Conservation (phyloP, 1,139 yeast genomes). For the Sugiyamaella sp. region DNA sequence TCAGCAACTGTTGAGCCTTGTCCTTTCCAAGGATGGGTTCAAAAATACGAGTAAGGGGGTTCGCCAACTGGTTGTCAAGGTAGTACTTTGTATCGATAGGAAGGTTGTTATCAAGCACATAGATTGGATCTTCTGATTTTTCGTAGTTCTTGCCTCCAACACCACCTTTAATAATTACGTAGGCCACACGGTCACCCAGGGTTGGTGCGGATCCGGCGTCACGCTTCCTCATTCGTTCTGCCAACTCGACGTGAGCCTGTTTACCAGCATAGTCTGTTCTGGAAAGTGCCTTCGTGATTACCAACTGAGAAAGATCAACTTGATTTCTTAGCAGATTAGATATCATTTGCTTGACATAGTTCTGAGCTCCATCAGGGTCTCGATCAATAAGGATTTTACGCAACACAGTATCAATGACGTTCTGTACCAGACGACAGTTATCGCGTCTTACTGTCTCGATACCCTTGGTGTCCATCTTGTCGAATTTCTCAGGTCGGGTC, state of each 20-base stretch:
- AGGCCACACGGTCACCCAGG: conserved; percentile 97
- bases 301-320: conserved; percentile 89
- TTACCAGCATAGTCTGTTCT: conserved; percentile 91
- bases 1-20: conserved; percentile 70
- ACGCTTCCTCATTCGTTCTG: conserved; percentile 94
- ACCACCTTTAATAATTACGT: conserved; percentile 84
- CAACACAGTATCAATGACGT: conserved; percentile 89
- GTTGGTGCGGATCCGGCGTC: conserved; percentile 98
- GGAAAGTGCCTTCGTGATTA: conserved; percentile 90
- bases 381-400: conserved; percentile 85
- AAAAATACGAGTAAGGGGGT: conserved; percentile 90
- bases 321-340: conserved; percentile 89
- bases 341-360: conserved; percentile 82
- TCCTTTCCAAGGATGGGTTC: conserved; percentile 92
- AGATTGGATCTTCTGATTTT: conserved; percentile 95
- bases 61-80: conserved; percentile 87
- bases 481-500: conserved; percentile 88
- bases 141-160: conserved; percentile 87
- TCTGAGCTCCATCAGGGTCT: conserved; percentile 85
- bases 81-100: conserved; percentile 96
- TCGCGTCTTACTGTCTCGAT: conserved; percentile 98
- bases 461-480: conserved; percentile 98
- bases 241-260: conserved; percentile 96
- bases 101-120: conserved; percentile 84
- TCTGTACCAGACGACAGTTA: conserved; percentile 91